Base-by-base conservation (phyloP, 139 green algal genomes). In the Chlorella sp. region DNA sequence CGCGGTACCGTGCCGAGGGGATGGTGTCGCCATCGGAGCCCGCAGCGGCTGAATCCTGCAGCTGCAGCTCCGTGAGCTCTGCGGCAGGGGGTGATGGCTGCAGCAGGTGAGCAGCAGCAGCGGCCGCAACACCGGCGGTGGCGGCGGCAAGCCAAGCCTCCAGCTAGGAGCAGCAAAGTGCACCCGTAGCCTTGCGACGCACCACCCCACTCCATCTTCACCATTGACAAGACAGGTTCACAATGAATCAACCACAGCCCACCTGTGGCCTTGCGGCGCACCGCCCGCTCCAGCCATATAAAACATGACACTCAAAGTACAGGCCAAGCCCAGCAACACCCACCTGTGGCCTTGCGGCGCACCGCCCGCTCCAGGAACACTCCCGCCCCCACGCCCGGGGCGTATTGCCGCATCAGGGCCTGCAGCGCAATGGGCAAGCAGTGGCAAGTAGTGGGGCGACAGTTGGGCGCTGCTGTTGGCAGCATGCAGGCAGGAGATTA, bases 341-440 rank as follows among this genome's bases (percentile, higher is more conserved):
- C 54, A 82, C 76, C 76, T 56, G 76, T 24, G 19, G 82, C 86
- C 38, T 89, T 89, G 43, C 88, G 84, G 16, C 64, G 34, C 7
- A 92, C 72, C 2, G 89, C 89, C 13, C 80, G 48, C 38, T 91
- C 89, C 60, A 92, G 65, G n/a, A 92, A 86, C 16, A 78, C 38
- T 73, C 89, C 89, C 5, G 89, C 88, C 6, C 89, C 89, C 60
- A 91, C 38, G 17, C 89, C 89, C 7, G 89, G 89, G 4, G 88
- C 88, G 72, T 90, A 92, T 43, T 85, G 82, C 26, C 81, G 70
- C 85, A 92, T 85, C 24, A 90, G 67, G 11, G 82, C 81, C 56
- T 84, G 58, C 30, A 56, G 46, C 0, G 36, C 19, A 58, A 54
- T 40, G 32, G 44, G 46, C 32, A 17, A 9, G 46, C 46, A 41